Evolutionary conservation across 345 rosid species (phyloP).

Genomic region (Gossypium sturtianum): DNA sequence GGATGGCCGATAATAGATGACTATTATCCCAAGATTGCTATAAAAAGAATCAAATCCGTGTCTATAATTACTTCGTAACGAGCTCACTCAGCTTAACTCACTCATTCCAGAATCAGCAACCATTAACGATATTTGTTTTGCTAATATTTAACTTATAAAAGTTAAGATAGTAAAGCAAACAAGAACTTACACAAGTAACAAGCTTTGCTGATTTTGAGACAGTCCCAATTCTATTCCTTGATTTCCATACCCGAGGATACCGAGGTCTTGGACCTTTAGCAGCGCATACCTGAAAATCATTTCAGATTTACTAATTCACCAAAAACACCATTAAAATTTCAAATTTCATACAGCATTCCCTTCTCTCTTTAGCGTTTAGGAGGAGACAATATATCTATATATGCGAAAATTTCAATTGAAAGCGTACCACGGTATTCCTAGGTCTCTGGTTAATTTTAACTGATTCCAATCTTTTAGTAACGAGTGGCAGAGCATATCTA

Average conservation of each 20-base stretch:
- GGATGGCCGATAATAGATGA: background rate
- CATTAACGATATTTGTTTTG: background rate
- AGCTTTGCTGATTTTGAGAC: slow-evolving; percentile 74
- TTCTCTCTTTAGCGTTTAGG: background rate
- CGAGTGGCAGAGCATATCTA: slow-evolving; percentile 44
- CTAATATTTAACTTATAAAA: background rate
- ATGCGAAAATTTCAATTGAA: background rate
- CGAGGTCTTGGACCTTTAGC: slow-evolving; percentile 92
- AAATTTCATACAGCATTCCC: background rate
- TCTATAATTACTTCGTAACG: background rate
- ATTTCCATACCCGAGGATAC: slow-evolving; percentile 85
- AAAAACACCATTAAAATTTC: background rate
- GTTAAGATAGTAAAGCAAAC: background rate
- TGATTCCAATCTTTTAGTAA: slow-evolving; percentile 36
- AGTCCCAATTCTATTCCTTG: slow-evolving; percentile 64
- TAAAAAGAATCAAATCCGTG: background rate
- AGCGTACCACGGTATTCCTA: slow-evolving; percentile 49
- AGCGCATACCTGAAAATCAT: slow-evolving; percentile 56
- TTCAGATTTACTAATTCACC: background rate
- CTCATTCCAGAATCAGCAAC: background rate
- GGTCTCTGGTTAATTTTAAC: slow-evolving; percentile 21
- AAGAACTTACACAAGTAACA: slow-evolving; percentile 50
- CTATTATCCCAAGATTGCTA: slow-evolving; percentile 7
- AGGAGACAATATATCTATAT: background rate
- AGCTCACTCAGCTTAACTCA: background rate